Base-by-base conservation (phyloP, 495 filamentous ascomycete genomes). In the Aspergillus asperescens region DNA sequence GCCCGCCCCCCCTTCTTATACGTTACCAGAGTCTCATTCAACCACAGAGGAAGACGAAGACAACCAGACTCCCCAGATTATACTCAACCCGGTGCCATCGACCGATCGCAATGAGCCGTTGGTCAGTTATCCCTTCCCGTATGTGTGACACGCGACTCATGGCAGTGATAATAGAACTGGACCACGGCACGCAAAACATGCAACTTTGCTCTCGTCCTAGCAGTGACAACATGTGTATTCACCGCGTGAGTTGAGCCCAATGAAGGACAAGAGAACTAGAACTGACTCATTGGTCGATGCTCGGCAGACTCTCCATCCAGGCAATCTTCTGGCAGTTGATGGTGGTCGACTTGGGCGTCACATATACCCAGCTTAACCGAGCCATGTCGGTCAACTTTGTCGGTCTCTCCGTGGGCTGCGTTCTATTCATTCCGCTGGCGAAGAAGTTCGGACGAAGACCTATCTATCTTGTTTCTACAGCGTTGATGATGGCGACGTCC, bases 321-420 rank as follows among this genome's bases (percentile, higher is more conserved):
- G 5, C 51, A 0, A 63, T 70, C 10, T 70, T 72, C 42, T 72
- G 66, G 67, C 67, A 70, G 27, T 51, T 64, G 41, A 72, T 71
- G 67, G 58, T 62, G 0, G 24, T 62, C 0, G 67, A 70, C 42
- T 41, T 72, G 6, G 2, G 59, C 3, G 62, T 65, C 5, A 58
- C 57, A 2, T 69, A 66, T 34, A 45, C 35, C 0, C 44, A 69
- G 12, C 54, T 70, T 9, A 69, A 67, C 34, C 57, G 49, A 20
- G 48, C 60, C 12, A 64, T 62, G 57, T 67, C 66, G 1, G 66
- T 67, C 44, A 70, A 65, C 42, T 69, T 41, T 22, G 69, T 67
- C 5, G 69, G 67, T 5, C 55, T 70, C 0, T 48, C 66, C 2
- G 56, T 51, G 15, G 67, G 67, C 2, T 69, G 69, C 24, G 54